These are phyloP conservation scores for Caryopteris hybrid DNA, from an alignment of 305 asterid genomes.

Conservation along the genomic window DNA sequence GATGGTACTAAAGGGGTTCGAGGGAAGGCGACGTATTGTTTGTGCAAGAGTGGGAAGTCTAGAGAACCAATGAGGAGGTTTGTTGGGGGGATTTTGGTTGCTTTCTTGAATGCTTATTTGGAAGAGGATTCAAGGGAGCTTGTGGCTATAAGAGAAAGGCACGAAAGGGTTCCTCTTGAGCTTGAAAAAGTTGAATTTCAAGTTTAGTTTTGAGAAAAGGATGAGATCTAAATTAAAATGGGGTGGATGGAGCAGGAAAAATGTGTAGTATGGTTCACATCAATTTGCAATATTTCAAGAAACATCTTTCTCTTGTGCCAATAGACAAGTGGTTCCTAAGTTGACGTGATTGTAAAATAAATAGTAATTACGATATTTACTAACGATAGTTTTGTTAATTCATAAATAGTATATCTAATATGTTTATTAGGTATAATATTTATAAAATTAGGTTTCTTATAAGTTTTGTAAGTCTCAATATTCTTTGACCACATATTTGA, in stretches of 20 bases:
- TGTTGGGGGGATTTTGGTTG: constrained; percentile 66
- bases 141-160: constrained; percentile 45
- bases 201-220: constrained; percentile 4
- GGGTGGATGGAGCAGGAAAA: neutral
- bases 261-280: neutral
- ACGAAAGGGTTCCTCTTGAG: constrained; percentile 41
- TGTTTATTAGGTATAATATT: too few species aligned
- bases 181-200: constrained; percentile 52
- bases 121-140: constrained; percentile 40
- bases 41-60: constrained; percentile 71
- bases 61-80: constrained; percentile 83
- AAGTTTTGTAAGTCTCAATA: too few species aligned
- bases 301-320: too few species aligned
- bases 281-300: too few species aligned
- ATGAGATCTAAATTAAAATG: neutral
- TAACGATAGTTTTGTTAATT: too few species aligned
- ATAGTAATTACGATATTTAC: too few species aligned
- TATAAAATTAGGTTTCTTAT: too few species aligned
- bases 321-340: too few species aligned
- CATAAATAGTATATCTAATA: too few species aligned
- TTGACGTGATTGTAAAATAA: too few species aligned
- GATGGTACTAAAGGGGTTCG: constrained; percentile 72
- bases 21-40: constrained; percentile 55
- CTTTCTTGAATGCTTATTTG: constrained; percentile 70
- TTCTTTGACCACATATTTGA: too few species aligned